Evolutionary conservation across 495 filamentous ascomycete genomes (phyloP), one percentile per base, ranked within the genome.

Genomic region (Oleoguttula mirabilis): DNA sequence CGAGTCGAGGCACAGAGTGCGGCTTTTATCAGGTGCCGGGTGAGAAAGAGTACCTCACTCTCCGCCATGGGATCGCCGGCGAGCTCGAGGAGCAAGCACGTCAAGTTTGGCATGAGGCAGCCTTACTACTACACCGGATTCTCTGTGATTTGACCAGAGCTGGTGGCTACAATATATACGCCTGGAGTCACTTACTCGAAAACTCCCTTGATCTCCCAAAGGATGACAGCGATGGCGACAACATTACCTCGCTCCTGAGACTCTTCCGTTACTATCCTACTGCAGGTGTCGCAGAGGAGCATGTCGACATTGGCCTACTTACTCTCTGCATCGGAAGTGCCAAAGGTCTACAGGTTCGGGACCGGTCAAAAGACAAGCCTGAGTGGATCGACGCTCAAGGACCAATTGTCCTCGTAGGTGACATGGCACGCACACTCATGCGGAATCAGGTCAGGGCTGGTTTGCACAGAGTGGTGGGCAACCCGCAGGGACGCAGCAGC

Each of bases 41-140:
- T 14, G 43, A 51, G 20, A 47, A 51, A 34, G 35, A 51, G 23
- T 51, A 51, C 37, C 4, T 51, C 11, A 51, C 48, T 19, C 23
- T 51, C 12, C 48, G 48, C 0, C 31, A 47, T 42, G 8, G 8
- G 10, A 23, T 39, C 20, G 21, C 32, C 20, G 27, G 14, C 6
- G 21, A 33, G 2, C 21, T 25, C 0, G 21, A 37, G 11, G 11
- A 36, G 8, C 34, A 47, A 36, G 20, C 22, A 17, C 33, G 17
- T 2, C 28, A 23, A 12, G 35, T 44, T 6, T 51, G 43, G 48
- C 8, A 14, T 17, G 15, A 28, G 2, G 21, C 37, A 4, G 43
- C 43, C 10, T 14, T 15, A 7, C 21, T 39, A 3, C 36, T 51
- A 1, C 43, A 51, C 20, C 48, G 48, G 4, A 36, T 51, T 10